Conservation (phyloP, 495 filamentous ascomycete species). For the Saxophila tyrrhenica region DNA sequence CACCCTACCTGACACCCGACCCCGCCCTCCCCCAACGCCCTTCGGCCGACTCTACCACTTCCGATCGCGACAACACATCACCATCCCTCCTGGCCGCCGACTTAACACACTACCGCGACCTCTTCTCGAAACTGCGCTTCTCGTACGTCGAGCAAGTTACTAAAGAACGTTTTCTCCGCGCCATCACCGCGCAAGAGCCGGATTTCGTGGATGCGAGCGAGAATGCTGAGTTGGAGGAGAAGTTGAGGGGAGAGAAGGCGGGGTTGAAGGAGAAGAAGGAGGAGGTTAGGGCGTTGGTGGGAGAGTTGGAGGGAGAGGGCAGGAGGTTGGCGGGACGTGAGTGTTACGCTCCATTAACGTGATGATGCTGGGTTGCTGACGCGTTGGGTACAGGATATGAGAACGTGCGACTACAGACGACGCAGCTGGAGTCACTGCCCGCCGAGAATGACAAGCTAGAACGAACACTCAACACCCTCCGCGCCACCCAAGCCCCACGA, state of each 20-base stretch:
- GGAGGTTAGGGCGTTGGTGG: slow-evolving; percentile 62
- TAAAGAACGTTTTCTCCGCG: slow-evolving; percentile 67
- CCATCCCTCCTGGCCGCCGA: slow-evolving; percentile 72
- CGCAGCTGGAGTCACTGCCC: slow-evolving; percentile 49
- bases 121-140: slow-evolving; percentile 93
- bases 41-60: slow-evolving; percentile 57
- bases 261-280: slow-evolving; percentile 65
- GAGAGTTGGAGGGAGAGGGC: slow-evolving; percentile 57
- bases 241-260: slow-evolving; percentile 60
- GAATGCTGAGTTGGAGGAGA: slow-evolving; percentile 66
- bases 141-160: slow-evolving; percentile 78
- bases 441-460: slow-evolving; percentile 51
- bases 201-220: slow-evolving; percentile 70
- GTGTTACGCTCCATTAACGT: neutral
- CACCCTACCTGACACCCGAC: slow-evolving; percentile 29
- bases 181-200: slow-evolving; percentile 75
- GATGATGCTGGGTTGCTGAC: neutral
- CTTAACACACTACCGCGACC: slow-evolving; percentile 83
- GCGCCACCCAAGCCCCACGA: slow-evolving; percentile 30
- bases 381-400: slow-evolving; percentile 43
- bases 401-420: slow-evolving; percentile 48
- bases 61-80: slow-evolving; percentile 52
- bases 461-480: slow-evolving; percentile 44
- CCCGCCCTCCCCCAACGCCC: slow-evolving; percentile 21
- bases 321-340: slow-evolving; percentile 41